A percentile compares a stretch with the other conserved stretches of the same genome.
These are phyloP conservation scores for Coelastrella sp. DNA, from an alignment of 139 green algal species.

Conservation along the genomic window DNA sequence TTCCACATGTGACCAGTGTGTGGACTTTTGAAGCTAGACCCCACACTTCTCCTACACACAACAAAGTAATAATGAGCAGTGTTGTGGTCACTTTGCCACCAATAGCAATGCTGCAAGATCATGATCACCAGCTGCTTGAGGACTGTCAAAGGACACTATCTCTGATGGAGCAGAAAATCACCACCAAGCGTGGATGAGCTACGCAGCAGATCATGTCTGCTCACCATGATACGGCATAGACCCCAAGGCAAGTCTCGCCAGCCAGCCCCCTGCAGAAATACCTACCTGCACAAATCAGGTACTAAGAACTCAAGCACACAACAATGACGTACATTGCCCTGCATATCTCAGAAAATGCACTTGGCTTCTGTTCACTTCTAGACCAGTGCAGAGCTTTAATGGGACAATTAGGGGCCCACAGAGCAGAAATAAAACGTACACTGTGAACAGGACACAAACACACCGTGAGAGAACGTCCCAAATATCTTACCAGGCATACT, in stretches of 20 bases:
- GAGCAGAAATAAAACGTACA: neutral
- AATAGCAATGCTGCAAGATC: neutral
- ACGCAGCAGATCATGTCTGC: neutral
- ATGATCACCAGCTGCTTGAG: no score
- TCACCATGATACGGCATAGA: constrained; percentile 39
- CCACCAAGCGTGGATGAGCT: neutral
- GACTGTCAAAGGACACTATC: no score
- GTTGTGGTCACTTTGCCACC: neutral
- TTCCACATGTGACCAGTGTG: constrained; percentile 57
- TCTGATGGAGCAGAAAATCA: no score
- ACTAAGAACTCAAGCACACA: no score
- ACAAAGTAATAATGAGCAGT: neutral
- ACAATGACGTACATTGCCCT: no score
- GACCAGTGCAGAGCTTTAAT: no score
- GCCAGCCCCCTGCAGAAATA: constrained; percentile 55
- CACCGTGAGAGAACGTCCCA: no score
- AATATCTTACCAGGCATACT: constrained; percentile 27
- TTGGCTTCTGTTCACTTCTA: no score
- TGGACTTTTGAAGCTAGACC: constrained; percentile 12
- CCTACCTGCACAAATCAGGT: constrained; percentile 52
- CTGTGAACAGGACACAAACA: no score
- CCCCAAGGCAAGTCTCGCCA: constrained; percentile 47
- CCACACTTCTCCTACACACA: constrained; percentile 41
- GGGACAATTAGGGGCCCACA: no score
- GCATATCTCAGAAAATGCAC: no score